These are phyloP conservation scores for Cryphonectria nitschkei DNA, from an alignment of 2,329 filamentous ascomycete genomes.

Conservation along the genomic window DNA sequence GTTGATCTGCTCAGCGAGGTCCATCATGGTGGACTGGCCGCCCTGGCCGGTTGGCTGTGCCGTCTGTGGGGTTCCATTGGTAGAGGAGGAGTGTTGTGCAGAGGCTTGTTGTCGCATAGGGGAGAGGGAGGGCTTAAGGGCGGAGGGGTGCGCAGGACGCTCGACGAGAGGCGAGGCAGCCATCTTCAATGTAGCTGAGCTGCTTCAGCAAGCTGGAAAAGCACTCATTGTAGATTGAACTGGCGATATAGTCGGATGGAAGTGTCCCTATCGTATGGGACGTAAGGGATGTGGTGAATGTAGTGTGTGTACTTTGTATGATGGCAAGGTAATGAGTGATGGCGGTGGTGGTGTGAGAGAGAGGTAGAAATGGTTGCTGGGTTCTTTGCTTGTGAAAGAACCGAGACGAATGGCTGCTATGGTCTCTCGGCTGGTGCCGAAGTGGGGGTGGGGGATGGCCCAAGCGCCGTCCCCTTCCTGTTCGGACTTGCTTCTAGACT, in stretches of 20 bases:
- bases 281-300: background rate
- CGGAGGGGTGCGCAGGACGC: slow-evolving; percentile 28
- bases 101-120: slow-evolving; percentile 37
- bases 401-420: background rate
- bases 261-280: background rate
- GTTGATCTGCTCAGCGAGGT: slow-evolving; percentile 80
- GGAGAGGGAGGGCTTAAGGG: slow-evolving; percentile 29
- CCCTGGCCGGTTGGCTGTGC: slow-evolving; percentile 25
- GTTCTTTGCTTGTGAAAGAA: slow-evolving; percentile 7
- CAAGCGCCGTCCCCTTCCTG: background rate
- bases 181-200: slow-evolving; percentile 39
- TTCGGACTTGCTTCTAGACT: background rate
- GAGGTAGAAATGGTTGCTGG: background rate
- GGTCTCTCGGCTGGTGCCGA: slow-evolving; percentile 5
- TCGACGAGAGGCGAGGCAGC: slow-evolving; percentile 52
- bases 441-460: slow-evolving; percentile 1
- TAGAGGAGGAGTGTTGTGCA: slow-evolving; percentile 36
- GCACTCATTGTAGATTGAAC: background rate
- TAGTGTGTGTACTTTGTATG: background rate
- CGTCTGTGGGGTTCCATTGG: slow-evolving; percentile 34
- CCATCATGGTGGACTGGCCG: slow-evolving; percentile 46
- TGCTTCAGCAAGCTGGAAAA: background rate
- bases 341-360: no score
- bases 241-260: background rate
- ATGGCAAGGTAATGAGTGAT: background rate